Percentiles rank a stretch among this genome's conserved stretches.
These are phyloP conservation scores for Lactarius psammicola DNA, from an alignment of 768 basidiomycete genomes.

Conservation along the genomic window DNA sequence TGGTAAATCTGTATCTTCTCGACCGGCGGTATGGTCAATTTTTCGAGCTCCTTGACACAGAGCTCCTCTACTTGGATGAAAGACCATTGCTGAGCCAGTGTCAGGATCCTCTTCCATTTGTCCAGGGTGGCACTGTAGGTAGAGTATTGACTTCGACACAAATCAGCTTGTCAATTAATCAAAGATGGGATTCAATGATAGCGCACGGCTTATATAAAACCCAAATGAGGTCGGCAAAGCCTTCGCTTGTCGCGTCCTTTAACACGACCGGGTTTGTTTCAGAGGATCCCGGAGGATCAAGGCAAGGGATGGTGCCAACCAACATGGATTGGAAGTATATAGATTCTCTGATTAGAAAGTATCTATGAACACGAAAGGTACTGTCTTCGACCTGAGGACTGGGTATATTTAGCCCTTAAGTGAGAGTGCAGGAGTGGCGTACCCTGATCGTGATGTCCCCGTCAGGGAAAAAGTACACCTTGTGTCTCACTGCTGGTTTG, in stretches of 20 bases:
- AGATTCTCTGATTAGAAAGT: slow-evolving; percentile 65
- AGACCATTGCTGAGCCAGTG: slow-evolving; percentile 52
- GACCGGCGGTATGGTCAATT: slow-evolving; percentile 44
- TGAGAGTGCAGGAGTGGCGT: neutral
- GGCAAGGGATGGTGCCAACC: slow-evolving; percentile 26
- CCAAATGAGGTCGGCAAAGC: slow-evolving; percentile 35
- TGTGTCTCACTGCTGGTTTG: rapidly evolving
- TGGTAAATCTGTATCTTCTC: slow-evolving; percentile 60
- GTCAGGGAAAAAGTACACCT: neutral
- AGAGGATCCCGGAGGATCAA: slow-evolving; percentile 32
- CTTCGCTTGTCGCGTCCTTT: slow-evolving; percentile 29
- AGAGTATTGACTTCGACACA: slow-evolving; percentile 48
- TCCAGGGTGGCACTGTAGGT: slow-evolving; percentile 49
- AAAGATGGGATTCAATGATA: slow-evolving; percentile 20
- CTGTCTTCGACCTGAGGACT: slow-evolving; percentile 51
- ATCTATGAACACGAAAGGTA: slow-evolving; percentile 57
- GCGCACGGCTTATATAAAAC: slow-evolving; percentile 38
- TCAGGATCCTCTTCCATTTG: slow-evolving; percentile 55
- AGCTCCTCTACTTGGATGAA: slow-evolving; percentile 51
- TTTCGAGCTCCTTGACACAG: slow-evolving; percentile 53
- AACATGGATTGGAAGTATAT: slow-evolving; percentile 40
- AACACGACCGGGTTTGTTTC: slow-evolving; percentile 35
- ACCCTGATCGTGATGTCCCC: neutral
- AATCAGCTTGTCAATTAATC: slow-evolving; percentile 31
- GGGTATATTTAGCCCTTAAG: neutral